Percentiles rank a stretch among this genome's conserved stretches.
Conservation (phyloP, 768 basidiomycete genomes). For the Gloeostereum incarnatum region DNA sequence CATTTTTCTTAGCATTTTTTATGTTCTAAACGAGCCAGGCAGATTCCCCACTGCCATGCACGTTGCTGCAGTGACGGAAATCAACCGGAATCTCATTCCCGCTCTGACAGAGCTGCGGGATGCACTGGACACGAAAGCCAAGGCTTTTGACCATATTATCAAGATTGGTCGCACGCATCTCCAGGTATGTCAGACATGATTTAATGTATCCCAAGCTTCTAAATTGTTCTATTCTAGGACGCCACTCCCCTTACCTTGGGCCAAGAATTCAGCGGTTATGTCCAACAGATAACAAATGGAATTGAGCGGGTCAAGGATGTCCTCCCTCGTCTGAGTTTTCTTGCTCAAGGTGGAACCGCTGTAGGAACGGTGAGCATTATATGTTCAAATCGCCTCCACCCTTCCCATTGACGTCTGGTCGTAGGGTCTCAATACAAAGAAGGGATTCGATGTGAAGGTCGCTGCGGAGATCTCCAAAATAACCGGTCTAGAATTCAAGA, state of each 20-base stretch:
- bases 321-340: slow-evolving; percentile 75
- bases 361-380: slow-evolving; percentile 78
- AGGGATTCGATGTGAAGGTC: slow-evolving; percentile 92
- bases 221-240: slow-evolving; percentile 43
- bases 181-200: slow-evolving; percentile 35
- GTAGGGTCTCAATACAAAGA: slow-evolving; percentile 93
- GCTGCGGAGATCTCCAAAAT: slow-evolving; percentile 87
- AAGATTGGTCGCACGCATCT: slow-evolving; percentile 98
- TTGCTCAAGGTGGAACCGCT: slow-evolving; percentile 98
- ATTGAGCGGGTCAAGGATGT: slow-evolving; percentile 77
- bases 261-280: slow-evolving; percentile 98
- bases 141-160: slow-evolving; percentile 84
- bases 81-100: slow-evolving; percentile 71
- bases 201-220: not conserved
- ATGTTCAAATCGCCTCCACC: not conserved
- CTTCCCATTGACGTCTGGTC: slow-evolving; percentile 6
- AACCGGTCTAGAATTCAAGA: slow-evolving; percentile 86
- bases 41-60: slow-evolving; percentile 99
- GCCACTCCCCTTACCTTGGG: slow-evolving; percentile 96
- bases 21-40: not conserved
- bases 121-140: slow-evolving; percentile 75
- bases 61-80: slow-evolving; percentile 88
- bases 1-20: not conserved
- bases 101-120: slow-evolving; percentile 78
- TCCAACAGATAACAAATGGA: slow-evolving; percentile 86